Conservation (phyloP, 2,329 filamentous ascomycete species). For the Zymoseptoria brevis region DNA sequence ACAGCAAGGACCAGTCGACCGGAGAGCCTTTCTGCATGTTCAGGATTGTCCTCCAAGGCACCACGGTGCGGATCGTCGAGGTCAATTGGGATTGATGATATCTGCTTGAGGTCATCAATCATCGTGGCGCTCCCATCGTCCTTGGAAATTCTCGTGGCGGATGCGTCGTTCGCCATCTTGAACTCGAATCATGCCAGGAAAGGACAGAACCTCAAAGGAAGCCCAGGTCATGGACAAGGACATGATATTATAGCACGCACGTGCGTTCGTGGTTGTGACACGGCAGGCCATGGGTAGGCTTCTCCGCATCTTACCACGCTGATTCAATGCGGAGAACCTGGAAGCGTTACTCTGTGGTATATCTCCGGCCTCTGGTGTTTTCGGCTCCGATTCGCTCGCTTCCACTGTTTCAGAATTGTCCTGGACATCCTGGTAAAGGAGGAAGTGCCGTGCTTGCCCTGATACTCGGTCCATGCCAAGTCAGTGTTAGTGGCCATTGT, state of each 20-base stretch:
- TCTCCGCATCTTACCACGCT: neutral
- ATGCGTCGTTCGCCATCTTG: neutral
- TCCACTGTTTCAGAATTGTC: too few species aligned
- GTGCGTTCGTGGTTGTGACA: neutral
- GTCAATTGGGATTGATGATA: neutral
- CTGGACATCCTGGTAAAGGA: too few species aligned
- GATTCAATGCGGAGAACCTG: neutral
- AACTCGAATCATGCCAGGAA: neutral
- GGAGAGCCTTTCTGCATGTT: conserved; percentile 5
- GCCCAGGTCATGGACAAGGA: neutral
- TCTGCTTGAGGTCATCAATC: neutral
- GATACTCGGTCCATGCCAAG: too few species aligned
- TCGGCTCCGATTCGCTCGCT: too few species aligned
- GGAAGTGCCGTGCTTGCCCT: too few species aligned
- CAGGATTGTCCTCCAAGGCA: conserved; percentile 6
- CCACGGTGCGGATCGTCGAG: conserved; percentile 5
- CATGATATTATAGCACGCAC: neutral
- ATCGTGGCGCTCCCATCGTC: neutral
- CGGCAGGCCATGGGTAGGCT: neutral
- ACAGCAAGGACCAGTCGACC: conserved; percentile 2
- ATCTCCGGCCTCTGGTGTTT: too few species aligned
- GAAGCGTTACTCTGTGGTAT: too few species aligned
- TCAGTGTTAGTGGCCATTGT: too few species aligned
- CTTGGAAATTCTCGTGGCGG: neutral
- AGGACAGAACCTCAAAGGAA: neutral